These are phyloP conservation scores for Mollisia scopiformis DNA, from an alignment of 2,329 filamentous ascomycete genomes.

Conservation along the genomic window DNA sequence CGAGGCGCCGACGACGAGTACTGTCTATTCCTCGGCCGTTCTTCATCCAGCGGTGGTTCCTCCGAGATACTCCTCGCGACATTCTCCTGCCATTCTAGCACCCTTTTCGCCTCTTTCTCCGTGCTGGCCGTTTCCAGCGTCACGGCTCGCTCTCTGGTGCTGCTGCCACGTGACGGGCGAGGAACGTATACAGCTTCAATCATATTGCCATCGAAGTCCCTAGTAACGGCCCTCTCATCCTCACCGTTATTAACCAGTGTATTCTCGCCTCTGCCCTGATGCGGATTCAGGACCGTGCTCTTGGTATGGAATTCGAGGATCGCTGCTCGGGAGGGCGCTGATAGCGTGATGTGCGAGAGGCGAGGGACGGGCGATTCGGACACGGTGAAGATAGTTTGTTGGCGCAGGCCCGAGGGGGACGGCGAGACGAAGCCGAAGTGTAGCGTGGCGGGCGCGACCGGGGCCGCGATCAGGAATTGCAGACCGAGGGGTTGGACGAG, in stretches of 20 bases:
- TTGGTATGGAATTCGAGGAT: conserved; percentile 72
- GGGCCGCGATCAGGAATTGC: conserved; percentile 40
- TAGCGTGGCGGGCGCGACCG: conserved; percentile 27
- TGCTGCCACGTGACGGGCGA: conserved; percentile 25
- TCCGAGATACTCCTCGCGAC: conserved; percentile 36
- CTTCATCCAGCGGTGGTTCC: background rate
- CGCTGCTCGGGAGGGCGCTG: conserved; percentile 64
- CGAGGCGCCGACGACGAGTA: background rate
- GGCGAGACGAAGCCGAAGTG: conserved; percentile 45
- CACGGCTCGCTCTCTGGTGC: background rate
- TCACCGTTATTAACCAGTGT: conserved; percentile 14
- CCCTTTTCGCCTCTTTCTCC: conserved; percentile 37
- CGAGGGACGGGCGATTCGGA: conserved; percentile 46
- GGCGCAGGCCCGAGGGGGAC: conserved; percentile 10
- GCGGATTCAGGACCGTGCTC: conserved; percentile 35
- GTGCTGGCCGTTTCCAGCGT: conserved; percentile 31
- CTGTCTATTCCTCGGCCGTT: background rate
- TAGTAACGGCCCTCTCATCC: conserved; percentile 52
- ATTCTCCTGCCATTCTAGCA: conserved; percentile 48
- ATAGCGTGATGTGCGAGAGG: conserved; percentile 55
- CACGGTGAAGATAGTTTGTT: conserved; percentile 42
- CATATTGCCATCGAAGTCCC: conserved; percentile 82
- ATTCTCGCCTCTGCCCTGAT: conserved; percentile 1
- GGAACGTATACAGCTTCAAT: conserved; percentile 67
- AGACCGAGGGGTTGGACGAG: conserved; percentile 79